Evolutionary conservation across 179 eudicot genomes (phyloP).

Genomic region (Heliamphora pulchella): DNA sequence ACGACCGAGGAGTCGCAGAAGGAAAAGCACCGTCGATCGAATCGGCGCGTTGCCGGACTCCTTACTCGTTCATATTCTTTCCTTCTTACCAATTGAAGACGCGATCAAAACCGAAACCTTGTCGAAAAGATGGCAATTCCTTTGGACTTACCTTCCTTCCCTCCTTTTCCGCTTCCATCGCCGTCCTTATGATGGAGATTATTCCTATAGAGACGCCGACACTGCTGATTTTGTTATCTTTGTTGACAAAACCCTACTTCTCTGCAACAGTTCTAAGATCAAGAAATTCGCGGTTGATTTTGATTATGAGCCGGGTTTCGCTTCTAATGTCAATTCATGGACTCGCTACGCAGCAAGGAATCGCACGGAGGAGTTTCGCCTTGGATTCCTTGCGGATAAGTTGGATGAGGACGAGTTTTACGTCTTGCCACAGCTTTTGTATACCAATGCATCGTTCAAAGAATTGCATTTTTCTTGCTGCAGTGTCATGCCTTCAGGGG

Average conservation of each 20-base stretch:
- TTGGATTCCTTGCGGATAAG: neutral
- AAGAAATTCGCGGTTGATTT: too few species aligned
- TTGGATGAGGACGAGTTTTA: neutral
- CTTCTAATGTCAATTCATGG: too few species aligned
- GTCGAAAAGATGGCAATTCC: neutral
- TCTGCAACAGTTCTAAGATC: too few species aligned
- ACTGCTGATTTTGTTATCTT: too few species aligned
- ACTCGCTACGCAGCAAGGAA: neutral
- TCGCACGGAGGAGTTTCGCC: neutral
- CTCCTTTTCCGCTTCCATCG: neutral
- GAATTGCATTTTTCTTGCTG: neutral
- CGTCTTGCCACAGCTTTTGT: neutral
- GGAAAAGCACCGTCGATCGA: neutral
- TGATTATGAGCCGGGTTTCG: too few species aligned
- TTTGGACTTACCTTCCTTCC: neutral
- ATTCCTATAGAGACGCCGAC: too few species aligned
- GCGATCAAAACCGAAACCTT: neutral
- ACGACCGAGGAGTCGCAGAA: too few species aligned
- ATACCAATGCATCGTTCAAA: neutral
- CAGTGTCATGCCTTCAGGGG: neutral
- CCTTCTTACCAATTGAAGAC: neutral
- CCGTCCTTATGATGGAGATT: too few species aligned
- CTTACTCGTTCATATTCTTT: neutral
- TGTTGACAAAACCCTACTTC: too few species aligned
- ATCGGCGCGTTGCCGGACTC: conserved; percentile 2